phyloP scores from a whole-genome alignment of 2,329 filamentous ascomycete species.

The Metarhizium album region DNA sequence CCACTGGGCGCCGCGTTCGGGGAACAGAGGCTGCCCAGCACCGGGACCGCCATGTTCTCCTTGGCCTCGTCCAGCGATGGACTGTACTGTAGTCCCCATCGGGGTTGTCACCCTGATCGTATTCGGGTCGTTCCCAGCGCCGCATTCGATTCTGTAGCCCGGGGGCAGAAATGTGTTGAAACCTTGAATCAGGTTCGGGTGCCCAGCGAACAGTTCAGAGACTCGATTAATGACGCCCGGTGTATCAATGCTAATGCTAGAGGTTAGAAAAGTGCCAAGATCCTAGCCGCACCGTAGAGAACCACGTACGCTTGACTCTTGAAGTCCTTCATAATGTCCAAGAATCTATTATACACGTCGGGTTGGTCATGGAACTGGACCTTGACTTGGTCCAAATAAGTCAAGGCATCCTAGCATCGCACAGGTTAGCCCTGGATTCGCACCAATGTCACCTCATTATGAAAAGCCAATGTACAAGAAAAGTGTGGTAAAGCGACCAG shows the following conservation, averaged over 20 bases:
- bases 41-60: conserved; percentile 30
- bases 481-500: conserved; percentile 14
- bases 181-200: conserved; percentile 89
- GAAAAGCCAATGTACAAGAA: conserved; percentile 14
- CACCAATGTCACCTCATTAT: background rate
- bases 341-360: conserved; percentile 91
- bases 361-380: conserved; percentile 95
- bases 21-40: conserved; percentile 34
- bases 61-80: conserved; percentile 52
- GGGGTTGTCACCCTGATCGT: conserved; percentile 94
- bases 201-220: conserved; percentile 88
- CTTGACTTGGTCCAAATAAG: conserved; percentile 96
- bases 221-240: conserved; percentile 95
- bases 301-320: conserved; percentile 81
- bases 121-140: conserved; percentile 85
- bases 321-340: conserved; percentile 99
- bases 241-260: conserved; percentile 65
- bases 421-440: background rate
- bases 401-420: conserved; percentile 56
- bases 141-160: conserved; percentile 93
- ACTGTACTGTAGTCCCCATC: conserved; percentile 91
- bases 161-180: conserved; percentile 97
- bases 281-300: conserved; percentile 21
- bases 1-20: conserved; percentile 42
- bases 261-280: conserved; percentile 67